Conservation (phyloP, 208 protist genomes). For the Trypanosoma mega region DNA sequence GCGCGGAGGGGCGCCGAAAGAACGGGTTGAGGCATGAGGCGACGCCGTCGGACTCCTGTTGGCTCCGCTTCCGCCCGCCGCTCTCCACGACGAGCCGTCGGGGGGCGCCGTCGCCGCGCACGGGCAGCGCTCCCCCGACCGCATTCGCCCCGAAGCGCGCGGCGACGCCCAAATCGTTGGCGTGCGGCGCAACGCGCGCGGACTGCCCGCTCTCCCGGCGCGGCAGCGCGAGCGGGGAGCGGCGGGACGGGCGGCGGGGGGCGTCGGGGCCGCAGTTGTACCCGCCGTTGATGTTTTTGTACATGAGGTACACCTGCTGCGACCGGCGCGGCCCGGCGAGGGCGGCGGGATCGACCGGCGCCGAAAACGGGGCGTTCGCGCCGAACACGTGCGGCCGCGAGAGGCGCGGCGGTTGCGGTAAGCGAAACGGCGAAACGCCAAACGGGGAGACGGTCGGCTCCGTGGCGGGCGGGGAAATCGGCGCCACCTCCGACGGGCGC, state of each 20-base stretch:
- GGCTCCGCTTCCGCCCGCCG: slow-evolving; percentile 20
- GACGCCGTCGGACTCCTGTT: slow-evolving; percentile 20
- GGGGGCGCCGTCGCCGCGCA: neutral
- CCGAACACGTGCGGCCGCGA: neutral
- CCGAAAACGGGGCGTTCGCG: neutral
- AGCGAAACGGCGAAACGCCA: neutral
- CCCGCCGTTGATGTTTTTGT: slow-evolving; percentile 31
- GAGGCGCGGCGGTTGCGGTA: neutral
- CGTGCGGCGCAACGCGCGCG: neutral
- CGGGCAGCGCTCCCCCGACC: neutral
- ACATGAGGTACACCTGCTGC: slow-evolving; percentile 18
- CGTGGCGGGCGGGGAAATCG: slow-evolving; percentile 2
- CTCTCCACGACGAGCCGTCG: neutral
- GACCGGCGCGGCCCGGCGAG: neutral
- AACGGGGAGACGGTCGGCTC: neutral
- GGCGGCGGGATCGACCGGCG: neutral
- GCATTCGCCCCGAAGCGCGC: neutral
- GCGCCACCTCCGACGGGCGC: neutral
- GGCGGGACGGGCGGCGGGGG: neutral
- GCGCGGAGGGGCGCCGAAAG: slow-evolving; percentile 26
- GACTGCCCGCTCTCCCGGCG: neutral
- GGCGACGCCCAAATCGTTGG: neutral
- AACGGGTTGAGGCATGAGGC: slow-evolving; percentile 42
- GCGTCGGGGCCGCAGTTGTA: slow-evolving; percentile 10
- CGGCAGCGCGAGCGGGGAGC: neutral